Evolutionary conservation across 768 basidiomycete genomes (phyloP).

Genomic region (Rhizopogon vesiculosus): DNA sequence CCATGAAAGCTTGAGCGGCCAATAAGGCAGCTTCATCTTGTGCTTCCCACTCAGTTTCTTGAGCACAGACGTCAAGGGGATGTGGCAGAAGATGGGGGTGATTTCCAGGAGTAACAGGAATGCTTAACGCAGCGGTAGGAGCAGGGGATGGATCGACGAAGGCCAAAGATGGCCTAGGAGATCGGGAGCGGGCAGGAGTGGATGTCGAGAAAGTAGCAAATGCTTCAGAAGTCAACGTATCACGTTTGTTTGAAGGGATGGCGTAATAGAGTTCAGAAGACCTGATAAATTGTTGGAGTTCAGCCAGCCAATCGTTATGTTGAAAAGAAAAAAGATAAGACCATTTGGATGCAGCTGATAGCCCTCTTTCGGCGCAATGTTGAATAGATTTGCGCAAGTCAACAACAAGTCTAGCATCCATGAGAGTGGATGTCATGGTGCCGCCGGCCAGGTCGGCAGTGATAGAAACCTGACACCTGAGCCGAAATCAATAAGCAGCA

Average conservation of each 20-base stretch:
- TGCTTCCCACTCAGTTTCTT: constrained; percentile 45
- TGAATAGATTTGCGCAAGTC: constrained; percentile 59
- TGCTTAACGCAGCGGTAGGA: constrained; percentile 27
- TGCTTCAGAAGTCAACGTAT: constrained; percentile 18
- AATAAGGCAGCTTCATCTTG: constrained; percentile 71
- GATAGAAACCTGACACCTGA: background rate
- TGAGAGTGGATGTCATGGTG: constrained; percentile 6
- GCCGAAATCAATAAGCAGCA: background rate
- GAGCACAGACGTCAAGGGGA: constrained; percentile 21
- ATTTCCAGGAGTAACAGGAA: constrained; percentile 21
- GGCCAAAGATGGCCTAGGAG: constrained; percentile 32
- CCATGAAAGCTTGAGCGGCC: constrained; percentile 69
- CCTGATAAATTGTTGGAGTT: constrained; percentile 38
- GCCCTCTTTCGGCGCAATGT: constrained; percentile 72
- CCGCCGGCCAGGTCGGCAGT: background rate
- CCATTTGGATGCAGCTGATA: constrained; percentile 76
- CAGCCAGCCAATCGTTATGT: constrained; percentile 7
- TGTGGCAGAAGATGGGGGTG: constrained; percentile 7
- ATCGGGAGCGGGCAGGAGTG: constrained; percentile 47
- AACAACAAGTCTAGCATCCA: constrained; percentile 48
- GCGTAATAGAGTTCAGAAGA: constrained; percentile 72
- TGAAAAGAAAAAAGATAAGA: constrained; percentile 28
- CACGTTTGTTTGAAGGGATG: constrained; percentile 45
- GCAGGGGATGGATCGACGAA: constrained; percentile 26
- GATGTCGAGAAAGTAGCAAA: constrained; percentile 50